Percentiles rank a stretch among this genome's conserved stretches.
phyloP scores from a whole-genome alignment of 1,139 yeast species.

The Yamadazyma friedrichii region DNA sequence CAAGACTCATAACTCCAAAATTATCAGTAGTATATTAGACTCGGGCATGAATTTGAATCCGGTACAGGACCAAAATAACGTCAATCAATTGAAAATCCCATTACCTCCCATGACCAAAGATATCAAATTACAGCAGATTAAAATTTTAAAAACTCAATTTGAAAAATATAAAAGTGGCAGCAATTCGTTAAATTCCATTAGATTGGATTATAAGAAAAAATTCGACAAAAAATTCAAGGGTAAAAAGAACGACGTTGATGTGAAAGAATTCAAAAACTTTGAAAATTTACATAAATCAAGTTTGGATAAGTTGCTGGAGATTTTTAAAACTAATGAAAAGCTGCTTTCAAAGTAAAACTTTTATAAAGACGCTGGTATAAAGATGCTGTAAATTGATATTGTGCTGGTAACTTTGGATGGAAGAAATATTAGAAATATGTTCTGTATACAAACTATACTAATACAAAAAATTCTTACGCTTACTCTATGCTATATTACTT shows the following conservation, averaged over 20 bases:
- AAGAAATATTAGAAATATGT: no score
- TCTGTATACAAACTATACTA: background rate
- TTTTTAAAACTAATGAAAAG: constrained; percentile 61
- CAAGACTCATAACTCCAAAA: constrained; percentile 65
- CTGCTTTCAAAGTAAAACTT: constrained; percentile 7
- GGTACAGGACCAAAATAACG: constrained; percentile 67
- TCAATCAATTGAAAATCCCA: constrained; percentile 70
- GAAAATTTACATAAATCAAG: constrained; percentile 70
- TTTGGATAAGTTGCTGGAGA: constrained; percentile 54
- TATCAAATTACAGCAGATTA: constrained; percentile 56
- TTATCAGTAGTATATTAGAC: constrained; percentile 67
- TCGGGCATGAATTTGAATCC: constrained; percentile 77
- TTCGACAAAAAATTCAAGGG: constrained; percentile 47
- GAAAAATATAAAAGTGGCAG: constrained; percentile 63
- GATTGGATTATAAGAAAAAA: constrained; percentile 60
- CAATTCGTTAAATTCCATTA: constrained; percentile 52
- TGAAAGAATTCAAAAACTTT: constrained; percentile 52
- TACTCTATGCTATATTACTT: background rate
- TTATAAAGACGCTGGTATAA: no score
- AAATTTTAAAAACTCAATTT: constrained; percentile 58
- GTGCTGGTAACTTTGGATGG: no score
- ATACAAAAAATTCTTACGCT: background rate
- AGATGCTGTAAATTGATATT: no score
- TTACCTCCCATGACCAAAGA: constrained; percentile 77
- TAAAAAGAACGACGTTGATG: constrained; percentile 58